Percentiles rank a stretch among this genome's conserved stretches.
Evolutionary conservation across 2,329 filamentous ascomycete species (phyloP).

Genomic region (Colletotrichum costaricense): DNA sequence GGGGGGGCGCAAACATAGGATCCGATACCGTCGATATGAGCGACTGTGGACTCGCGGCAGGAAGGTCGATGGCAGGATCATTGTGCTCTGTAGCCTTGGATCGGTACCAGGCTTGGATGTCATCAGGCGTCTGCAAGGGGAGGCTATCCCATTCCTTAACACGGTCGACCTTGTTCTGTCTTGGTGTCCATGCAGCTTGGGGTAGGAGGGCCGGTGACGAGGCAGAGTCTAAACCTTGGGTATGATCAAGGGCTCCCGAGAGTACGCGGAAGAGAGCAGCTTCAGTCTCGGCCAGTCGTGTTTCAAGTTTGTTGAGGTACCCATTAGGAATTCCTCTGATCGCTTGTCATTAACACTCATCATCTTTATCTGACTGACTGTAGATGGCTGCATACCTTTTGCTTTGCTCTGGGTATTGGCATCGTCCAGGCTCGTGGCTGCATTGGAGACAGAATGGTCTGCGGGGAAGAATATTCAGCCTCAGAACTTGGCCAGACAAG

Average conservation of each 20-base stretch:
- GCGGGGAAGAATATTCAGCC: neutral
- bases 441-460: conserved; percentile 46
- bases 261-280: conserved; percentile 42
- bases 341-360: neutral
- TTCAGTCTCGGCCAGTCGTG: conserved; percentile 48
- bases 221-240: neutral
- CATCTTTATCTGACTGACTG: neutral
- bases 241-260: neutral
- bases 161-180: conserved; percentile 42
- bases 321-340: conserved; percentile 49
- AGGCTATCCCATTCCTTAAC: conserved; percentile 44
- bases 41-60: conserved; percentile 2
- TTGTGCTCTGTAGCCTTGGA: conserved; percentile 7
- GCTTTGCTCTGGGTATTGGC: conserved; percentile 48
- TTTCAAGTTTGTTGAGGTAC: conserved; percentile 52
- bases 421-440: conserved; percentile 42
- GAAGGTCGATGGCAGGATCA: neutral
- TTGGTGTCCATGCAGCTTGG: conserved; percentile 21
- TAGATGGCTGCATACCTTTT: conserved; percentile 40
- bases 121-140: conserved; percentile 35
- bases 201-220: neutral
- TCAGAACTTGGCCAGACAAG: conserved; percentile 22
- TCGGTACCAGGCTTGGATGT: conserved; percentile 40
- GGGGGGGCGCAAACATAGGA: neutral
- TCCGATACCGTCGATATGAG: neutral